phyloP scores from a whole-genome alignment of 2,329 filamentous ascomycete species.

The Fusarium sp. region DNA sequence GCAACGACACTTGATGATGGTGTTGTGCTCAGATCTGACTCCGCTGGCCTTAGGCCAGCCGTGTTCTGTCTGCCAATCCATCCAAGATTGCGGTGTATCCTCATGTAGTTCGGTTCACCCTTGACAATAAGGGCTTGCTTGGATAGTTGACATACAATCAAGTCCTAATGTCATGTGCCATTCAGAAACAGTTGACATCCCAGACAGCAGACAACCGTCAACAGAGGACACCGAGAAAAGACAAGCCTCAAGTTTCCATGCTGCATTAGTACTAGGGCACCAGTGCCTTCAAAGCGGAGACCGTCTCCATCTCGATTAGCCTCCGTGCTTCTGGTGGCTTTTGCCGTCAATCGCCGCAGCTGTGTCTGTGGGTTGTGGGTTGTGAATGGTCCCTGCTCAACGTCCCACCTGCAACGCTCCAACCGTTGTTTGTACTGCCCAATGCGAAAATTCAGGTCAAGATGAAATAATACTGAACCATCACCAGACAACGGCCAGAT shows the following conservation, averaged over 20 bases:
- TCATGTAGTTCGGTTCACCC: neutral
- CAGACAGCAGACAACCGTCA: neutral
- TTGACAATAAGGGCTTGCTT: neutral
- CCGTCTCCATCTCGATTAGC: constrained; percentile 29
- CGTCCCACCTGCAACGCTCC: constrained; percentile 8
- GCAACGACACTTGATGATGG: neutral
- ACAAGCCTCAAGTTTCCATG: constrained; percentile 17
- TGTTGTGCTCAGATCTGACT: neutral
- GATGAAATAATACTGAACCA: neutral
- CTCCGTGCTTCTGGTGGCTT: constrained; percentile 21
- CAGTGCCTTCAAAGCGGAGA: constrained; percentile 5
- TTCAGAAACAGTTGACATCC: neutral
- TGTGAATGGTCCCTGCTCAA: constrained; percentile 25
- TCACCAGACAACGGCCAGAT: neutral
- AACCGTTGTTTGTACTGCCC: constrained; percentile 6
- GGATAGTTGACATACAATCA: neutral
- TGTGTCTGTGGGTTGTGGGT: constrained; percentile 1
- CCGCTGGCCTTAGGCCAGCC: neutral
- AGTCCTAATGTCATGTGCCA: neutral
- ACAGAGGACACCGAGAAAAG: constrained; percentile 25
- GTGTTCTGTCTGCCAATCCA: neutral
- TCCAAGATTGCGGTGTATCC: neutral
- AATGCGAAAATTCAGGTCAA: neutral
- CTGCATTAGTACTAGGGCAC: constrained; percentile 27
- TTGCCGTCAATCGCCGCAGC: constrained; percentile 25